A percentile compares a stretch with the other conserved stretches of the same genome.
These are phyloP conservation scores for Blastobotrys apis DNA, from an alignment of 1,139 yeast species.

Conservation along the genomic window DNA sequence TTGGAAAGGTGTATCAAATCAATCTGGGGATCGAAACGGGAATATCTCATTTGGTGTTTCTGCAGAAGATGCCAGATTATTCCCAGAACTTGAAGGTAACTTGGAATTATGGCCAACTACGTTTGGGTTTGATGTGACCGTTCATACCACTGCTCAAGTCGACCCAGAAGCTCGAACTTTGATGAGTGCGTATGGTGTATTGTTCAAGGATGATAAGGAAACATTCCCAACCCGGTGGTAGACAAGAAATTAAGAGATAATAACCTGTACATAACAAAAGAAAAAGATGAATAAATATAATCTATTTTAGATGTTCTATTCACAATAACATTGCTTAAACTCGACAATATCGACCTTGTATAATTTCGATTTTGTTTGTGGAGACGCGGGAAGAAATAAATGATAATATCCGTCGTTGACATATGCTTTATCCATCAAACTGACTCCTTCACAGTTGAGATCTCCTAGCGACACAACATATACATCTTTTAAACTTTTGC, in stretches of 20 bases:
- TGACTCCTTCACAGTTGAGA: conserved; percentile 5
- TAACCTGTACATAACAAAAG: neutral
- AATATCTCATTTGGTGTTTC: conserved; percentile 81
- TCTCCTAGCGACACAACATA: conserved; percentile 11
- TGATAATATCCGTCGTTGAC: conserved; percentile 13
- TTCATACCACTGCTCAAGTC: conserved; percentile 85
- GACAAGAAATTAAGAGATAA: neutral
- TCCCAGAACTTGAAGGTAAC: conserved; percentile 91
- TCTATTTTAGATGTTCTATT: neutral
- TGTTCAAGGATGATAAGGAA: conserved; percentile 56
- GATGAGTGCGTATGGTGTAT: conserved; percentile 77
- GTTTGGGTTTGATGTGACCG: conserved; percentile 79
- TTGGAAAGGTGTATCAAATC: conserved; percentile 69
- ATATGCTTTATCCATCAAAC: neutral
- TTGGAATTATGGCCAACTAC: conserved; percentile 87
- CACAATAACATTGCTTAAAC: conserved; percentile 6
- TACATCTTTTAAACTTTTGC: conserved; percentile 7
- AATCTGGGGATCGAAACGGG: conserved; percentile 81
- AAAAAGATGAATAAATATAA: neutral
- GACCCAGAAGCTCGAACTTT: conserved; percentile 89
- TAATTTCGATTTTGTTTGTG: neutral
- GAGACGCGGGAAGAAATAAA: conserved; percentile 10
- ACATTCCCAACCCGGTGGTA: conserved; percentile 36
- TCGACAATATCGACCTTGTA: conserved; percentile 8
- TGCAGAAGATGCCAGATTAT: conserved; percentile 69